phyloP scores from a whole-genome alignment of 140 eudicot genomes.

The Anethum foeniculum region DNA sequence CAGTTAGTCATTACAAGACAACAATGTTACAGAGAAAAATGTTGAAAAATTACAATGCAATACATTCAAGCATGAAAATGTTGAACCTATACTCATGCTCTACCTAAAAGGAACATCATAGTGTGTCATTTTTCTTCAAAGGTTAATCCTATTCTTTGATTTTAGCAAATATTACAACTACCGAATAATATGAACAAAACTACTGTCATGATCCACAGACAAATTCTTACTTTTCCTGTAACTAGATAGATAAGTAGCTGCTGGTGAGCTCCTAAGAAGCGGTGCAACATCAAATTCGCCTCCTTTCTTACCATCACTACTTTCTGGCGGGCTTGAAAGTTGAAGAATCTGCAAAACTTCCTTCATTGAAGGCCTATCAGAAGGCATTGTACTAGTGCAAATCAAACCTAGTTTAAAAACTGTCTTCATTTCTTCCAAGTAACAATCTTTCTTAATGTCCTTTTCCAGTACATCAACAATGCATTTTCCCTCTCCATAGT shows the following conservation, averaged over 20 bases:
- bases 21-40: neutral
- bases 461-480: conserved; percentile 46
- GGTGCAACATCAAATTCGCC: conserved; percentile 53
- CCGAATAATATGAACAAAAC: conserved; percentile 6
- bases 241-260: conserved; percentile 38
- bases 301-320: conserved; percentile 31
- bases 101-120: neutral
- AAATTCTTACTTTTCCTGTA: conserved; percentile 43
- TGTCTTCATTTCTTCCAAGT: conserved; percentile 48
- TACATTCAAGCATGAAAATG: neutral
- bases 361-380: conserved; percentile 75
- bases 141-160: neutral
- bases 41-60: neutral
- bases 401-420: conserved; percentile 70
- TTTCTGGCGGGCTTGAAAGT: conserved; percentile 24
- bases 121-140: neutral
- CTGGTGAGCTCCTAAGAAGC: conserved; percentile 34
- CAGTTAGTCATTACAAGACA: neutral
- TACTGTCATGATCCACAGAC: conserved; percentile 27
- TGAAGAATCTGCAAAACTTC: conserved; percentile 62
- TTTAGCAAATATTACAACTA: neutral
- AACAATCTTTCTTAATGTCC: conserved; percentile 37
- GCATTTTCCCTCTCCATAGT: conserved; percentile 45
- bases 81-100: neutral
- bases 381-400: conserved; percentile 68